Evolutionary conservation across 2,329 filamentous ascomycete species (phyloP).

Genomic region (Fusarium piperis): DNA sequence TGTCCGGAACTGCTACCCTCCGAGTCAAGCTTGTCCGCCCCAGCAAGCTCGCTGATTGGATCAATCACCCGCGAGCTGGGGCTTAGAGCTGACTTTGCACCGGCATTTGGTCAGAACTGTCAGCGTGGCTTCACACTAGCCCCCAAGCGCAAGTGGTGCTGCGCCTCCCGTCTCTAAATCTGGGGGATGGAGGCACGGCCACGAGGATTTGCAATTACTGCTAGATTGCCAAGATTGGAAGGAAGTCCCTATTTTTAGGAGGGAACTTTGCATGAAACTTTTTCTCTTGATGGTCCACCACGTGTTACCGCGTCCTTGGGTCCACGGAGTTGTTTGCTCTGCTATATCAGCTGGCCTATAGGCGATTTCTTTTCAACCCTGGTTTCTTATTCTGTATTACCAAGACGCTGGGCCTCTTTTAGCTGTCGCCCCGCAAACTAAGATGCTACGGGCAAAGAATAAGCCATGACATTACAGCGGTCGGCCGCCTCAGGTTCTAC

Average conservation of each 20-base stretch:
- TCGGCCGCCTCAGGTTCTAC: neutral
- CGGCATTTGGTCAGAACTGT: conserved; percentile 7
- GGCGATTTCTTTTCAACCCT: neutral
- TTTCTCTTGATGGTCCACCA: neutral
- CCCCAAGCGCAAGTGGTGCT: conserved; percentile 20
- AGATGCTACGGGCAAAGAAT: neutral
- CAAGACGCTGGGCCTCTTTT: neutral
- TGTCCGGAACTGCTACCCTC: conserved; percentile 14
- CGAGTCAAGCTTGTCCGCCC: neutral
- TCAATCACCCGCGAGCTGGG: neutral
- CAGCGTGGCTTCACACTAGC: conserved; percentile 26
- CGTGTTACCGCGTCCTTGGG: neutral
- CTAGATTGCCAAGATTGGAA: neutral
- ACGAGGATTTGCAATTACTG: conserved; percentile 5
- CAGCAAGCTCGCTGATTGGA: conserved; percentile 3
- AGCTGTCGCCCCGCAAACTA: neutral
- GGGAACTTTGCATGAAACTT: neutral
- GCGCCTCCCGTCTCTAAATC: conserved; percentile 19
- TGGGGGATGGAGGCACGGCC: neutral
- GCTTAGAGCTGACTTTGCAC: conserved; percentile 26
- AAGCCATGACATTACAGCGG: neutral
- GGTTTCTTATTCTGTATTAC: neutral
- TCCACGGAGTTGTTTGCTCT: neutral
- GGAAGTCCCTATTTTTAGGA: conserved; percentile 3
- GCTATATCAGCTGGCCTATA: neutral